Evolutionary conservation across 257 asterid genomes (phyloP).

Genomic region (Fraxinus pennsylvanica): DNA sequence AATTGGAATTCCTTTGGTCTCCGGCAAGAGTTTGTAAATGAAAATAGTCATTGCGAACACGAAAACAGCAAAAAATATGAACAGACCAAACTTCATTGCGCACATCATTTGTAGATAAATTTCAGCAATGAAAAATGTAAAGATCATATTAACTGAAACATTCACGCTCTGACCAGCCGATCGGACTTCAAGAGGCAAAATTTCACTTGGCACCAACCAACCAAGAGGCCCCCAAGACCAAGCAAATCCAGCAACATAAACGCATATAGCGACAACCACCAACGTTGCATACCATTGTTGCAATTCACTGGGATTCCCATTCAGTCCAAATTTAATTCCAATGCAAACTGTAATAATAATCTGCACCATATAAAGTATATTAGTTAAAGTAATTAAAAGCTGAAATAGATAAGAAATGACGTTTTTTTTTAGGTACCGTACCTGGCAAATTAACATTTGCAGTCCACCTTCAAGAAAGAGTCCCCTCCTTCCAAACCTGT

Average conservation of each 20-base stretch:
- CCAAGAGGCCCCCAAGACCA: constrained; percentile 46
- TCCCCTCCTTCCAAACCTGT: constrained; percentile 37
- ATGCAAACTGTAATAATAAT: constrained; percentile 13
- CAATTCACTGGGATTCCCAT: constrained; percentile 16
- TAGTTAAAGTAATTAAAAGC: too few relatives aligned
- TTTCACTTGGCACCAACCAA: constrained; percentile 33
- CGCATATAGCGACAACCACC: constrained; percentile 26
- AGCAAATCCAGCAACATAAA: constrained; percentile 32
- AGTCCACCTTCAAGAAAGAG: constrained; percentile 31
- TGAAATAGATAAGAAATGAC: too few relatives aligned
- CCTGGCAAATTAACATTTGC: constrained; percentile 36
- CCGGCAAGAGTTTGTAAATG: constrained; percentile 19
- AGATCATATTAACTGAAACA: constrained; percentile 11
- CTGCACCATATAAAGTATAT: background rate
- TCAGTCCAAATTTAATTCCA: constrained; percentile 23
- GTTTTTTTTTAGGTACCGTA: too few relatives aligned
- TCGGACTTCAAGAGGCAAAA: constrained; percentile 34
- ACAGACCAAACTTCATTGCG: constrained; percentile 27
- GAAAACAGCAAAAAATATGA: constrained; percentile 27
- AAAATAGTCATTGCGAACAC: constrained; percentile 32
- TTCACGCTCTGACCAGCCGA: constrained; percentile 40
- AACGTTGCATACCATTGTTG: background rate
- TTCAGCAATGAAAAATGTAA: constrained; percentile 34
- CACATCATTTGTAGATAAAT: constrained; percentile 29
- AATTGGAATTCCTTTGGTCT: constrained; percentile 36